Evolutionary conservation across 139 green algal genomes (phyloP), one percentile per base, ranked within the genome.

Genomic region (Closterium sp.): DNA sequence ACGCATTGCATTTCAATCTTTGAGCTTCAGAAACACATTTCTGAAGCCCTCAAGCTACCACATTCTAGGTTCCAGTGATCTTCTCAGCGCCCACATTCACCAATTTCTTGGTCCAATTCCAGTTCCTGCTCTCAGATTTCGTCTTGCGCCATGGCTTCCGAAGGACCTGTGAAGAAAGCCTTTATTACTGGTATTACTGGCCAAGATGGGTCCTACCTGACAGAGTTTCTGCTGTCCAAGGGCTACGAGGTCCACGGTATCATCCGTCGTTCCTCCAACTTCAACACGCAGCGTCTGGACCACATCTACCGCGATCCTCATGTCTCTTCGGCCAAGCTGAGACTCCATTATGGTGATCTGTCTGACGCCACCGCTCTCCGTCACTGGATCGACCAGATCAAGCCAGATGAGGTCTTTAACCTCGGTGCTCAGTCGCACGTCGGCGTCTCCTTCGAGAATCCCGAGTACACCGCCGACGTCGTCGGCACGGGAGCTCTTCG

Each of bases 391-490:
- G 88, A 92, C n/a, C n/a, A 90, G 21, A 93, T 93, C n/a, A 84
- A 94, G 87, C 96, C 96, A 4, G 86, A 96, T 55, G 96, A 97
- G 89, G 93, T 97, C 25, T 97, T 97, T 94, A 97, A 97, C 91
- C 92, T 97, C 25, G 96, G 91, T 7, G 96, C 96, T 23, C 94
- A 96, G 90, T 96, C 92, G 81, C 95, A 97, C 91, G 96, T 97
- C n/a, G 88, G 93, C 34, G 95, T 97, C 1, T 97, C 95, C 19
- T 97, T 97, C 90, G 88, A 97, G 88, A 94, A 93, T 55, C 95
- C 96, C 12, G 91, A 96, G 94, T 97, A 96, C 92, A 97, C 96
- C 33, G 95, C 95, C 2, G 94, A 96, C 36, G 95, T 95, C 0
- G 91, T 94, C 30, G 96, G 93, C 34, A 85, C 91, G 23, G 91